A percentile compares a stretch with the other conserved stretches of the same genome.
phyloP scores from a whole-genome alignment of 352 stramenopile genomes.

The Globisporangium lucens region DNA sequence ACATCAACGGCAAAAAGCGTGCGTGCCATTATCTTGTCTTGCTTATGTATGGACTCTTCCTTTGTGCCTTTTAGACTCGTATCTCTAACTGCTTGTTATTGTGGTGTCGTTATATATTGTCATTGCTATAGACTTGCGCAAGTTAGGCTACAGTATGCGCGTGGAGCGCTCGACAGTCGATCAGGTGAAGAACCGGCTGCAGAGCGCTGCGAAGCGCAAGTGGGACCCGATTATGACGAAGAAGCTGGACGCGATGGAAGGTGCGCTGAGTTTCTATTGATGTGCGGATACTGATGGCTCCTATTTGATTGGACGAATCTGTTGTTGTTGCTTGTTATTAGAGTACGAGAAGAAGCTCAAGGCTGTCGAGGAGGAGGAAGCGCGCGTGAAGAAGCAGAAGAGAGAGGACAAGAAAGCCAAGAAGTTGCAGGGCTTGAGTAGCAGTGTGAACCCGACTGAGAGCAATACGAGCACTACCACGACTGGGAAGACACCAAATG shows the following conservation, averaged over 20 bases:
- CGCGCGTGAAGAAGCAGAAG: slow-evolving; percentile 65
- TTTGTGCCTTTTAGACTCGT: neutral
- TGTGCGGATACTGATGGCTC: neutral
- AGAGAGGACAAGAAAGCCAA: slow-evolving; percentile 75
- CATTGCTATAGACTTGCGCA: slow-evolving; percentile 65
- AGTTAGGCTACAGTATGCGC: slow-evolving; percentile 91
- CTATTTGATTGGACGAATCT: neutral
- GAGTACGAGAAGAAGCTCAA: slow-evolving; percentile 88
- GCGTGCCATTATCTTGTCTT: slow-evolving; percentile 19
- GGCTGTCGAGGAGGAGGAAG: slow-evolving; percentile 61
- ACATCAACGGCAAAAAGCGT: slow-evolving; percentile 96
- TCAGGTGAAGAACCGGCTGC: slow-evolving; percentile 84
- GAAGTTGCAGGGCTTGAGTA: slow-evolving; percentile 27
- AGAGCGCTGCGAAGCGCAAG: slow-evolving; percentile 79
- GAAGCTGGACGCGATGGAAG: slow-evolving; percentile 81
- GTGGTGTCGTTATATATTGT: neutral
- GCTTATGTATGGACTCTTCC: neutral
- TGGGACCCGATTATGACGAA: slow-evolving; percentile 80
- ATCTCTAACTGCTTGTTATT: neutral
- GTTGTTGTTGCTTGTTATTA: neutral
- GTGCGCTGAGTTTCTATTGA: neutral
- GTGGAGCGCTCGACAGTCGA: slow-evolving; percentile 87
- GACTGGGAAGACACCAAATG: neutral
- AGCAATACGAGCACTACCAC: slow-evolving; percentile 13
- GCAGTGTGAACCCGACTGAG: slow-evolving; percentile 1